A percentile compares a stretch with the other conserved stretches of the same genome.
These are phyloP conservation scores for Kwoniella newhampshirensis DNA, from an alignment of 768 basidiomycete species.

Conservation along the genomic window DNA sequence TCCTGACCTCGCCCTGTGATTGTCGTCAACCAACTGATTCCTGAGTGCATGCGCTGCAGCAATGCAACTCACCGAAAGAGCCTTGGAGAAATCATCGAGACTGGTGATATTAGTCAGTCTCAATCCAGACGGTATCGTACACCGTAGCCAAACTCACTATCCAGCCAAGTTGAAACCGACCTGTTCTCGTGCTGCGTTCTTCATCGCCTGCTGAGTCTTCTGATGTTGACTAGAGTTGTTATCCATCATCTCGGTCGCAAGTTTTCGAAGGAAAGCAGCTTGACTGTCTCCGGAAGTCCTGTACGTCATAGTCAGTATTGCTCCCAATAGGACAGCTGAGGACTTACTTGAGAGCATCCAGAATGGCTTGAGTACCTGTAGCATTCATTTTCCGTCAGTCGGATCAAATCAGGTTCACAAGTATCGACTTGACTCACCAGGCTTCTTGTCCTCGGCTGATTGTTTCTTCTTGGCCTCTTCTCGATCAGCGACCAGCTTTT, in stretches of 20 bases:
- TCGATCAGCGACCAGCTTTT: constrained; percentile 43
- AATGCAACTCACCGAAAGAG: constrained; percentile 44
- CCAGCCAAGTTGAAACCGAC: constrained; percentile 53
- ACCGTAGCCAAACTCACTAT: constrained; percentile 33
- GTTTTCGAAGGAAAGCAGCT: constrained; percentile 47
- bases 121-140: not conserved
- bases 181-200: constrained; percentile 49
- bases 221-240: constrained; percentile 52
- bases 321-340: no score
- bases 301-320: constrained; percentile 4
- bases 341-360: constrained; percentile 52
- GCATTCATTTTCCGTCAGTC: not conserved
- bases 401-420: not conserved
- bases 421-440: constrained; percentile 23
- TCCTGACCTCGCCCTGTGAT: constrained; percentile 47
- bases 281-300: constrained; percentile 47
- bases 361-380: constrained; percentile 45
- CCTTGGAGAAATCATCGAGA: constrained; percentile 53
- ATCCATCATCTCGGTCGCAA: constrained; percentile 50
- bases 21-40: constrained; percentile 2
- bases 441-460: constrained; percentile 50
- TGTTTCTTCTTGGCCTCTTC: constrained; percentile 50
- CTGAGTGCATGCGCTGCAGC: not conserved
- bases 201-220: constrained; percentile 41
- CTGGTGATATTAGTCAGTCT: constrained; percentile 9